phyloP scores from a whole-genome alignment of 164 flowering plant genomes.

The Brasenia schreberi region DNA sequence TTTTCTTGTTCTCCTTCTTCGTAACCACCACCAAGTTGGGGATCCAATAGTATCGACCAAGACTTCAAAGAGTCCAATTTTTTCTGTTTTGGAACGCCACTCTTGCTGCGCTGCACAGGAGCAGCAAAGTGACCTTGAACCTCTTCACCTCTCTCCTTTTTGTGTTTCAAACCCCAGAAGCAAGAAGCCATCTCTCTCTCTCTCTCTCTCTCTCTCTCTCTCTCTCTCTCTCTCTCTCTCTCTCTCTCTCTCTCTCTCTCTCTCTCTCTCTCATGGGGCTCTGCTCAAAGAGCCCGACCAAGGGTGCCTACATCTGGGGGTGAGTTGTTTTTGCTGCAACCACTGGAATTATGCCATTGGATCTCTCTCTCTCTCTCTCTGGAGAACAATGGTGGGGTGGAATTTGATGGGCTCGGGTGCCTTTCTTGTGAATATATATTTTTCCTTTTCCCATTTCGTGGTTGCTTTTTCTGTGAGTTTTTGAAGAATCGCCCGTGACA shows the following conservation, averaged over 20 bases:
- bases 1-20: not conserved
- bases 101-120: not conserved
- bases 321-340: not conserved
- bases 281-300: not conserved
- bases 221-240: not conserved
- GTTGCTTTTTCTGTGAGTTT: not conserved
- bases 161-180: not conserved
- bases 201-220: not conserved
- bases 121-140: not conserved
- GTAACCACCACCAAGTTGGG: not conserved
- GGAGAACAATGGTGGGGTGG: not conserved
- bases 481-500: not conserved
- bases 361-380: not conserved
- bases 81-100: not conserved
- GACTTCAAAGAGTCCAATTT: not conserved
- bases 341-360: not conserved
- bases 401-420: not conserved
- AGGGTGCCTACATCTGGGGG: not conserved
- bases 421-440: not conserved
- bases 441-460: not conserved
- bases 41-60: not conserved
- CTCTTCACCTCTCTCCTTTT: not conserved
- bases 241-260: not conserved
- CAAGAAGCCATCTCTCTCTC: not conserved
- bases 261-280: not conserved